Evolutionary conservation across 2,329 filamentous ascomycete species (phyloP).

Genomic region (Xylaria sp.): DNA sequence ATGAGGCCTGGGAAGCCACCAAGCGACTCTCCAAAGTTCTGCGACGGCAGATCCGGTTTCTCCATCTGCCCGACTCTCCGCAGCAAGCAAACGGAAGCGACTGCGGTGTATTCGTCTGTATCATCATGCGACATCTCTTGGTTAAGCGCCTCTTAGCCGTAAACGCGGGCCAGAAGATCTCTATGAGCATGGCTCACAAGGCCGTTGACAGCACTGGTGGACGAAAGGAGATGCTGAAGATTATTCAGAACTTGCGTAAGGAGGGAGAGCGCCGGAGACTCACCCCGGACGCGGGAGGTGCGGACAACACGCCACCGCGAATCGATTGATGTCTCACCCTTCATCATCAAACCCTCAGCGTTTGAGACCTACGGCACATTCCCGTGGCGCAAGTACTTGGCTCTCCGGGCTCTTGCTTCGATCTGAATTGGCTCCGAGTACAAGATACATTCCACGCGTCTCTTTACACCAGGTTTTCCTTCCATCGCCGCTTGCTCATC

Average conservation of each 20-base stretch:
- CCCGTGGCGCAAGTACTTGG: not conserved
- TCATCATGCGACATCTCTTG: constrained; percentile 91
- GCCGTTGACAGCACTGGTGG: constrained; percentile 74
- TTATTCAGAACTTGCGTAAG: constrained; percentile 80
- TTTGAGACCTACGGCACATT: not conserved
- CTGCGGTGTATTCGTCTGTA: constrained; percentile 92
- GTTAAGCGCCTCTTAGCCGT: constrained; percentile 75
- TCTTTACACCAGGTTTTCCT: not conserved
- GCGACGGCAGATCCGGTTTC: constrained; percentile 62
- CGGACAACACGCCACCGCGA: constrained; percentile 36
- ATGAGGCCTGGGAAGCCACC: constrained; percentile 65
- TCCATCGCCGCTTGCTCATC: not conserved
- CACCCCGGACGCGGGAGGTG: constrained; percentile 27
- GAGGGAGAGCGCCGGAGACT: constrained; percentile 72
- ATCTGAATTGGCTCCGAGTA: not conserved
- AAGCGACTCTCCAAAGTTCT: constrained; percentile 66
- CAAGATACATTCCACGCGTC: not conserved
- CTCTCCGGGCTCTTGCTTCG: not conserved
- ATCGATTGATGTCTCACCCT: constrained; percentile 35
- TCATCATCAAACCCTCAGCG: not conserved
- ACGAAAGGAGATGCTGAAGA: constrained; percentile 84
- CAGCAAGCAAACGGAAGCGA: constrained; percentile 90
- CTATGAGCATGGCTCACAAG: constrained; percentile 86
- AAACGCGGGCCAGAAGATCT: constrained; percentile 78
- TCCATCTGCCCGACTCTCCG: constrained; percentile 77